Base-by-base conservation (phyloP, 768 basidiomycete species). In the Tephrocybe sp. region DNA sequence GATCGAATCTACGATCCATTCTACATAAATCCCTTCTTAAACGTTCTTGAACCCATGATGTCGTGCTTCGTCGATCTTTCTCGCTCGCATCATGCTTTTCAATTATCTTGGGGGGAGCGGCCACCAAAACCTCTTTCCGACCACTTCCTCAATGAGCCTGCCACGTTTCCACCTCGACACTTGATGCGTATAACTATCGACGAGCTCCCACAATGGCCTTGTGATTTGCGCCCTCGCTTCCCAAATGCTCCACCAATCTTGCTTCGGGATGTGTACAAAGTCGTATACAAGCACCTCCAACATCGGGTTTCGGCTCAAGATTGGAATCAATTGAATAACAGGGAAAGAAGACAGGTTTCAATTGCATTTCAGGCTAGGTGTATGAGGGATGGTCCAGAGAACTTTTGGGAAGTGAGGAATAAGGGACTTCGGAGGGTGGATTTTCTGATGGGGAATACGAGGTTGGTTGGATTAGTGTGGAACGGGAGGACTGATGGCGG, bases 361-460 rank as follows among this genome's bases (percentile, higher is more conserved):
- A 61, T 57, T 40, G 69, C 74, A 12, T 78, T 71, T 47, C 64
- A 62, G 43, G 62, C 54, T 49, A 58, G 77, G 42, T 76, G 72
- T 52, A 67, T 58, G 23, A 49, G 59, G 13, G 53, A 62, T 45
- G 62, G 59, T 19, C 52, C 49, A 4, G 53, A 52, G 27, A 29
- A 11, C 6, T 68, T 69, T 24, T 57, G 65, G 34, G 63, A 67
- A 27, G 71, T 78, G 61, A 59, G 69, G 54, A 66, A 61, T 12
- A 74, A 78, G 65, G 82, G 80, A 0, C 73, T 84, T 15, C 83
- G 80, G 65, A 70, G 79, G 49, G 72, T 86, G 3, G 84, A 86
- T 66, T 84, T 77, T 61, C 65, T 84, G 52, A 52, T 68, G 40
- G 76, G 73, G 8, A 73, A 69, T 47, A 68, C 69, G 3, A 69